Percentiles rank a stretch among this genome's conserved stretches.
Conservation (phyloP, 164 flowering plant species). For the Paratinospora sagittata region DNA sequence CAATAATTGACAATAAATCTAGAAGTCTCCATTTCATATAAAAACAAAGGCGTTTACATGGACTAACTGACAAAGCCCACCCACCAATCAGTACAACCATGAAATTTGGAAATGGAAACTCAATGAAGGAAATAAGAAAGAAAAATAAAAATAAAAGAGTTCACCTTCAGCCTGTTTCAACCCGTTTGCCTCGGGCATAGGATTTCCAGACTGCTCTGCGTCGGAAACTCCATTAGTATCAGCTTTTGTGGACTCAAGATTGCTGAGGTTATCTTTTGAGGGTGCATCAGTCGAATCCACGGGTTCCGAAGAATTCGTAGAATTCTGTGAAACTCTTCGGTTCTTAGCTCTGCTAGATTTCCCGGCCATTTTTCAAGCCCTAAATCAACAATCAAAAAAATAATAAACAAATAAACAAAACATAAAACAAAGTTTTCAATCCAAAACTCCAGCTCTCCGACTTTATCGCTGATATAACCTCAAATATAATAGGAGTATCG, state of each 20-base stretch:
- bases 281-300: conserved; percentile 28
- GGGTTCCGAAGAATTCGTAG: conserved; percentile 31
- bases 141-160: neutral
- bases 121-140: neutral
- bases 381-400: conserved; percentile 3
- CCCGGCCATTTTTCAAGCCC: conserved; percentile 61
- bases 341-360: conserved; percentile 65
- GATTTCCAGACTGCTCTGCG: neutral
- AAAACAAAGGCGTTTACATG: no score
- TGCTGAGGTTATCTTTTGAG: conserved; percentile 18
- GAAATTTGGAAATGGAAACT: neutral
- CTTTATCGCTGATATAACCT: neutral
- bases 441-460: neutral
- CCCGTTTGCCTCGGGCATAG: conserved; percentile 12
- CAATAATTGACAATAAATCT: no score
- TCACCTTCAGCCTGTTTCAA: conserved; percentile 25
- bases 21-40: no score
- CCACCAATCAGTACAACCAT: no score
- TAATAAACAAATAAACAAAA: neutral
- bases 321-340: conserved; percentile 36
- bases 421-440: neutral
- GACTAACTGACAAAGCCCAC: no score
- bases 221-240: conserved; percentile 34
- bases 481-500: neutral
- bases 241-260: conserved; percentile 18